phyloP scores from a whole-genome alignment of 2,329 filamentous ascomycete genomes.

The Xylaria multiplex region DNA sequence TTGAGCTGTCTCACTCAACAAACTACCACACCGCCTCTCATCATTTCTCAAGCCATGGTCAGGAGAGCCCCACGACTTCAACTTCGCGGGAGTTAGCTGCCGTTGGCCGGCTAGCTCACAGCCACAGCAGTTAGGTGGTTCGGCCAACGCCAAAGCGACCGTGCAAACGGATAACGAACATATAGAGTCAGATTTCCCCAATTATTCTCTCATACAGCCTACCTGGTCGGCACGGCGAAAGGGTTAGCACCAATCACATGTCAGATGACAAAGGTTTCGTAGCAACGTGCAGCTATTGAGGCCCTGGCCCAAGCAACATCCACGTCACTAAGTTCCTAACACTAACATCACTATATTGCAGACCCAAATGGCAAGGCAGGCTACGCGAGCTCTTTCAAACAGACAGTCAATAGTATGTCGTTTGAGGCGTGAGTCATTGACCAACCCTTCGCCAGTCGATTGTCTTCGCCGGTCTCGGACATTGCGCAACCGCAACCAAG shows the following conservation, averaged over 20 bases:
- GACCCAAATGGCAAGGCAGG: conserved; percentile 11
- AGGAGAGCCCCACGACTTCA: background rate
- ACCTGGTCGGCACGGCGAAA: background rate
- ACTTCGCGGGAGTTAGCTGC: background rate
- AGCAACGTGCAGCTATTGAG: conserved; percentile 11
- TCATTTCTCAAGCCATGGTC: conserved; percentile 2
- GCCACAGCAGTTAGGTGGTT: background rate
- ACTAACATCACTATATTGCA: conserved; percentile 9
- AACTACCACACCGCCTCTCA: conserved; percentile 20
- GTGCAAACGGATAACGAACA: conserved; percentile 5
- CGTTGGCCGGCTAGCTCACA: background rate
- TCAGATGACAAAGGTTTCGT: conserved; percentile 1
- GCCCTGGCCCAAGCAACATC: conserved; percentile 5
- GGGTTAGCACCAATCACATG: background rate
- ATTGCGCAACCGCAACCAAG: conserved; percentile 6
- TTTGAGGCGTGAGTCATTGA: conserved; percentile 21
- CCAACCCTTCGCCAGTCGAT: background rate
- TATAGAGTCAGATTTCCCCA: conserved; percentile 6
- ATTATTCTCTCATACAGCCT: conserved; percentile 11
- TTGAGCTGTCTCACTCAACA: conserved; percentile 1
- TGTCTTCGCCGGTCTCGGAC: conserved; percentile 13
- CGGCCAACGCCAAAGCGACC: conserved; percentile 5
- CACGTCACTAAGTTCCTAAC: conserved; percentile 6
- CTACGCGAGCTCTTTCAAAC: background rate
- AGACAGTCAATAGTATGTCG: background rate